A percentile compares a stretch with the other conserved stretches of the same genome.
Evolutionary conservation across 2,329 filamentous ascomycete species (phyloP).

Genomic region (Pestalotiopsis sp.): DNA sequence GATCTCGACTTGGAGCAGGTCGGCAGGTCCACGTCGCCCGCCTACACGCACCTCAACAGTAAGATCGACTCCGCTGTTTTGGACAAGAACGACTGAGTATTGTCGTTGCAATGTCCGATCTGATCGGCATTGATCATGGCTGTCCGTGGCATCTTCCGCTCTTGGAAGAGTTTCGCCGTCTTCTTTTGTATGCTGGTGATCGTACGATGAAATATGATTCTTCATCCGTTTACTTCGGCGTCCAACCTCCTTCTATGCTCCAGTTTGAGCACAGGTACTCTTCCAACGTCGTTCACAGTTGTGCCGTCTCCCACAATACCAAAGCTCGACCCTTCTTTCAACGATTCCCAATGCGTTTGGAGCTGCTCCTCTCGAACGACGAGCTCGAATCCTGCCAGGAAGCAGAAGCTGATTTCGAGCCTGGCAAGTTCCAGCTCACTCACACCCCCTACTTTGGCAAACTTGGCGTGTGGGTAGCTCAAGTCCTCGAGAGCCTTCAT

Average conservation of each 20-base stretch:
- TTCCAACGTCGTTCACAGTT: slow-evolving; percentile 9
- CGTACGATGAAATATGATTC: neutral
- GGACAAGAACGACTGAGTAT: too few species aligned
- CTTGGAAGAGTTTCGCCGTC: too few species aligned
- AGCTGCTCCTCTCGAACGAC: slow-evolving; percentile 63
- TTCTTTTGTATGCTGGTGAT: too few species aligned
- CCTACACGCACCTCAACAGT: too few species aligned
- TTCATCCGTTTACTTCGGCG: slow-evolving; percentile 9
- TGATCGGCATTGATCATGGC: too few species aligned
- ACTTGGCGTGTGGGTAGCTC: slow-evolving; percentile 80
- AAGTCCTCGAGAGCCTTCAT: slow-evolving; percentile 96
- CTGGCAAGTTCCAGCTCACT: slow-evolving; percentile 79
- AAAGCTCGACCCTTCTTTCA: slow-evolving; percentile 37
- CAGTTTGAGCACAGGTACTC: slow-evolving; percentile 16
- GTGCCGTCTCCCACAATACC: neutral
- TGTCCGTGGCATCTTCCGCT: too few species aligned
- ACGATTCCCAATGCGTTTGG: slow-evolving; percentile 68
- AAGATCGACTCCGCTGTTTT: too few species aligned
- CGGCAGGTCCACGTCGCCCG: too few species aligned
- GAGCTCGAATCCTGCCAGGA: slow-evolving; percentile 82
- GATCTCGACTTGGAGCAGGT: too few species aligned
- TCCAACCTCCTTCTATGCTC: slow-evolving; percentile 12
- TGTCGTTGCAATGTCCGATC: too few species aligned
- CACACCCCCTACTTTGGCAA: slow-evolving; percentile 88
- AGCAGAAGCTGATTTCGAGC: slow-evolving; percentile 88